Evolutionary conservation across 345 rosid genomes (phyloP).

Genomic region (Citrus cavaleriei): DNA sequence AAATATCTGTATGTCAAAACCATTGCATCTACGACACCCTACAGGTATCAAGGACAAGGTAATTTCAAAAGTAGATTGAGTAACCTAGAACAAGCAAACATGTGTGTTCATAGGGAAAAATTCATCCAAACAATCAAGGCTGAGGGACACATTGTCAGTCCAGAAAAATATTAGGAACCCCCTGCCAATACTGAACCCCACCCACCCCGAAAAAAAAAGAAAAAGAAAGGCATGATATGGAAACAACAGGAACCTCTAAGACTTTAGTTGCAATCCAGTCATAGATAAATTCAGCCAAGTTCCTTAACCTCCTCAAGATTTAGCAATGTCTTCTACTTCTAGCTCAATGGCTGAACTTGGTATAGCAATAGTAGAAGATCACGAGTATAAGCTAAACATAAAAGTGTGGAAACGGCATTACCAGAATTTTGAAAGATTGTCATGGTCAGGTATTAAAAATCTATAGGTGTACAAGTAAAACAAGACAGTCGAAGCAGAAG

Average conservation of each 20-base stretch:
- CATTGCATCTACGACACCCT: neutral
- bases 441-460: neutral
- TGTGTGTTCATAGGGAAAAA: neutral
- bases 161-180: neutral
- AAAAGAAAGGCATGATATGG: neutral
- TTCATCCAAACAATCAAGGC: neutral
- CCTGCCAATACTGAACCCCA: neutral
- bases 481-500: neutral
- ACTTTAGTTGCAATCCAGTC: neutral
- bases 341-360: neutral
- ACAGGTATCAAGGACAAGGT: neutral
- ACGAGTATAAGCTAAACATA: neutral
- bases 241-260: neutral
- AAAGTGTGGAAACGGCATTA: neutral
- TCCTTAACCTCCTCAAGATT: neutral
- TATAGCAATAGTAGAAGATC: neutral
- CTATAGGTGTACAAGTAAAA: neutral
- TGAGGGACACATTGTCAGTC: neutral
- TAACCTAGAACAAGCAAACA: neutral
- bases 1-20: neutral
- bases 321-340: neutral
- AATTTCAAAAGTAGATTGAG: neutral
- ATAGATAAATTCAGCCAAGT: neutral
- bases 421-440: neutral
- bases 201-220: rapidly evolving